Evolutionary conservation across 306 rosid genomes (phyloP).

Genomic region (Fagus crenata): DNA sequence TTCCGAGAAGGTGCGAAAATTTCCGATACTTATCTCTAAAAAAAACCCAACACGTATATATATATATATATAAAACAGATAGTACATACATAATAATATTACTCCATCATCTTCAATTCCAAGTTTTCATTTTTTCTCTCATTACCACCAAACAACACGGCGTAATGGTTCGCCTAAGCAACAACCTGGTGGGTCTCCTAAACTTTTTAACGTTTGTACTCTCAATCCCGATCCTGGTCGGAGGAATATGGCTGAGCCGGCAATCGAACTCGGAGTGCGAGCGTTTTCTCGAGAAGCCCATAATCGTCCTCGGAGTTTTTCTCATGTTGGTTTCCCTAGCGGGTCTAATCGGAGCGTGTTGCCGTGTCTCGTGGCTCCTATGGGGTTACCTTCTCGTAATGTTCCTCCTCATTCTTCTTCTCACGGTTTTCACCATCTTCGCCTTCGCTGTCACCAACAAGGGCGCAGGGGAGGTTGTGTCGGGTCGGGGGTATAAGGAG

Average conservation of each 20-base stretch:
- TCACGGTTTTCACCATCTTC: constrained; percentile 62
- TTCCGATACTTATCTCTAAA: too few species aligned
- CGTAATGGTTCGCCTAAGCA: constrained; percentile 49
- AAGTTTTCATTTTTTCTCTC: too few species aligned
- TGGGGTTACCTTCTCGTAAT: constrained; percentile 75
- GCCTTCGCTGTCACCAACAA: constrained; percentile 66
- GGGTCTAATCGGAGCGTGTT: constrained; percentile 78
- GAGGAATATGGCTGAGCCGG: constrained; percentile 63
- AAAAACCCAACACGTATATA: too few species aligned
- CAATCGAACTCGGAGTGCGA: constrained; percentile 66
- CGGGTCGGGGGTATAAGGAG: constrained; percentile 59
- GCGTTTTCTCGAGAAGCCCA: constrained; percentile 58
- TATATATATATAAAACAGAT: too few species aligned
- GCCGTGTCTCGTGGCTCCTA: constrained; percentile 61
- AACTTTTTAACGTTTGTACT: constrained; percentile 63
- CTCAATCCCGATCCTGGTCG: constrained; percentile 61
- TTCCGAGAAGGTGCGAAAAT: too few species aligned
- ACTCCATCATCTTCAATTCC: background rate
- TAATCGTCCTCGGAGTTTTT: constrained; percentile 60
- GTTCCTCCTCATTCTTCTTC: constrained; percentile 71
- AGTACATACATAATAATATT: too few species aligned
- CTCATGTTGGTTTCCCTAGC: constrained; percentile 63
- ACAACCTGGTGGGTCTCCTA: constrained; percentile 61
- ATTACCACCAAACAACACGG: too few species aligned
- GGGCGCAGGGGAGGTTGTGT: constrained; percentile 55